Evolutionary conservation across 2,329 filamentous ascomycete genomes (phyloP), one percentile per base, ranked within the genome.

Genomic region (Coleophoma cylindrospora): DNA sequence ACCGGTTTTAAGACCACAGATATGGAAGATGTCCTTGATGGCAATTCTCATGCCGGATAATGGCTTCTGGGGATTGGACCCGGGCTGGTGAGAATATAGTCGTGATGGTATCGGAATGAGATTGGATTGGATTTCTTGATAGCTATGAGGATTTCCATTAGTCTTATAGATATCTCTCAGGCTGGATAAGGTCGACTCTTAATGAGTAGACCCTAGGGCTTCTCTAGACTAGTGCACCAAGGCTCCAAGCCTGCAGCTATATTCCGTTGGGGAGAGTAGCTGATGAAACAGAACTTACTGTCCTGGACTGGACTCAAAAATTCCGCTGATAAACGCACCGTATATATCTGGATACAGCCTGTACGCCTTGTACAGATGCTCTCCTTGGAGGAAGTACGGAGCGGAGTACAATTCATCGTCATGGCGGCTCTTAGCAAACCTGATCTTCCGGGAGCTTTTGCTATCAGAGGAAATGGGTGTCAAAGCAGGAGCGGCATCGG

Each of bases 1-100:
- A 1, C 72, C 73, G 0, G 79, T 83, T 12, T 69, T 70, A 0
- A 83, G 64, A 2, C 82, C 83, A 19, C 72, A 69, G 36, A 84
- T 63, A 53, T 81, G 70, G 58, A 74, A 82, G 43, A 83, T 79
- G 51, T 86, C 82, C 64, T 86, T 86, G 46, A 85, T 72, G 0
- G 75, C 81, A 1, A 86, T 64, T 6, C 82, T 74, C 10, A 81
- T 73, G 8, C 83, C 82, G 2, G 78, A 76, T 0, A 86, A 68
- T 1, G 81, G 81, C 58, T 77, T 75, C 12, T 72, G 67, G 0
- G 63, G 56, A 0, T 74, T 76, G 34, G 68, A 71, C 2, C 69
- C 72, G 1, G 40, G 40, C 62, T 69, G 79, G 27, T 7, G 27
- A 27, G 6, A 27, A 65, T 83, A 83, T 0, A 83, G 66, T 14